Conservation (phyloP, 257 asterid genomes). For the Nicotiana noctiflora region DNA sequence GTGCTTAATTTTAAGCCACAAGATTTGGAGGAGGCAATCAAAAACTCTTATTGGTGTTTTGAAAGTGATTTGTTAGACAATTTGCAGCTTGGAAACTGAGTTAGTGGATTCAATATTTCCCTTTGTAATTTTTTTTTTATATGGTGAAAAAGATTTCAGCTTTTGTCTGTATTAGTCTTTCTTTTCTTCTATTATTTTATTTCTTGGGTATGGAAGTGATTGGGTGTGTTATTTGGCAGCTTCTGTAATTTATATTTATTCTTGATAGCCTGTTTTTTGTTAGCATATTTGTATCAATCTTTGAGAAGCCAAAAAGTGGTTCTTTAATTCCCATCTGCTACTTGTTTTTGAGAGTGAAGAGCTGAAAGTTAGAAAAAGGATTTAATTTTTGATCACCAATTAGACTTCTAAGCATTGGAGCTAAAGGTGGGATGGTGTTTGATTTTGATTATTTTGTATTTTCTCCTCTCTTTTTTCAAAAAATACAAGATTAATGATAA, state of each 20-base stretch:
- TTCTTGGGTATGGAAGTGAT: background rate
- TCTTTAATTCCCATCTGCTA: background rate
- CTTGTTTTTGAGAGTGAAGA: background rate
- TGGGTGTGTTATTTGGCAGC: background rate
- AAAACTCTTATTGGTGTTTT: conserved; percentile 25
- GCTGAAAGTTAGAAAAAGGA: background rate
- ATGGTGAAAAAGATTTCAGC: conserved; percentile 7
- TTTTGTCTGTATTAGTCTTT: background rate
- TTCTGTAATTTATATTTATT: background rate
- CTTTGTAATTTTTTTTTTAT: conserved; percentile 18
- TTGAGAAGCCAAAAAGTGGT: background rate
- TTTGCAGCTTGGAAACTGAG: background rate
- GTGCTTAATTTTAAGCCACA: conserved; percentile 38
- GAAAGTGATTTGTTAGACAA: conserved; percentile 34
- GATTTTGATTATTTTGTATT: background rate
- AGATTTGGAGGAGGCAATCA: conserved; percentile 19
- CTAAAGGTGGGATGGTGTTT: background rate
- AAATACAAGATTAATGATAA: background rate
- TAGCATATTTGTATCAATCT: background rate
- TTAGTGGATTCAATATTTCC: conserved; percentile 11
- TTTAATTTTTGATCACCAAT: conserved; percentile 9
- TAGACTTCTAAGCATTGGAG: conserved; percentile 1
- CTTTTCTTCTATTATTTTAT: too few relatives aligned
- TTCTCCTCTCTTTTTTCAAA: background rate
- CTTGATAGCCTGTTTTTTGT: background rate